Evolutionary conservation across 2,329 filamentous ascomycete species (phyloP).

Genomic region (Aspergillus piperis): DNA sequence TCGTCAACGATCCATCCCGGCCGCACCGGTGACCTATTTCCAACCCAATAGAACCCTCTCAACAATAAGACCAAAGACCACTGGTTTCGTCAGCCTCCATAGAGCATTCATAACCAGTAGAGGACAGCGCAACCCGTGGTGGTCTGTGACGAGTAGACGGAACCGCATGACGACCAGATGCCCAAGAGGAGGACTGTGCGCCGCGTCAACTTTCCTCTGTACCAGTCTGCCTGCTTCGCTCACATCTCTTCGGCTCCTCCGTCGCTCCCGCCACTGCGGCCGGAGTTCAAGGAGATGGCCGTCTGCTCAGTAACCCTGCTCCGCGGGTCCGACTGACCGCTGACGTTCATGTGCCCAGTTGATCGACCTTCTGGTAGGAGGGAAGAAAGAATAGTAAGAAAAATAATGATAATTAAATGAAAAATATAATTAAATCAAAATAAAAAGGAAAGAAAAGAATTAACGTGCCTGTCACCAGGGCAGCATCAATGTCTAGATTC

Average conservation of each 20-base stretch:
- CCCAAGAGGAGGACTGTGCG: slow-evolving; percentile 26
- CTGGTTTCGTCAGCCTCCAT: slow-evolving; percentile 19
- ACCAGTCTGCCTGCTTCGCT: neutral
- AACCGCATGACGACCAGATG: slow-evolving; percentile 14
- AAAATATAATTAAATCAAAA: too few species aligned
- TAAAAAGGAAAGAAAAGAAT: too few species aligned
- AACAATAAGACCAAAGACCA: neutral
- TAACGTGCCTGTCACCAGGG: neutral
- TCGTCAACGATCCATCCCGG: neutral
- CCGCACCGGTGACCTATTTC: neutral
- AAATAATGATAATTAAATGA: too few species aligned
- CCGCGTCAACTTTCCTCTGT: slow-evolving; percentile 9
- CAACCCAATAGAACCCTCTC: slow-evolving; percentile 1
- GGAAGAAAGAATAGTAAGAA: too few species aligned
- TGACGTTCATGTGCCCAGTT: neutral
- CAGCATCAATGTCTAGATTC: neutral
- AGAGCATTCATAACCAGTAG: slow-evolving; percentile 15
- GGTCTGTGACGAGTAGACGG: slow-evolving; percentile 21
- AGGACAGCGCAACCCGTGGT: slow-evolving; percentile 20
- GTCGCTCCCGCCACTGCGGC: neutral
- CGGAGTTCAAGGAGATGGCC: neutral
- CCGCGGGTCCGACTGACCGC: neutral
- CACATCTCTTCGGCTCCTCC: neutral
- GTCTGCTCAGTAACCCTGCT: too few species aligned
- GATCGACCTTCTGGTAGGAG: neutral